Percentiles rank a stretch among this genome's conserved stretches.
Evolutionary conservation across 345 rosid species (phyloP).

Genomic region (Carallia brachiata): DNA sequence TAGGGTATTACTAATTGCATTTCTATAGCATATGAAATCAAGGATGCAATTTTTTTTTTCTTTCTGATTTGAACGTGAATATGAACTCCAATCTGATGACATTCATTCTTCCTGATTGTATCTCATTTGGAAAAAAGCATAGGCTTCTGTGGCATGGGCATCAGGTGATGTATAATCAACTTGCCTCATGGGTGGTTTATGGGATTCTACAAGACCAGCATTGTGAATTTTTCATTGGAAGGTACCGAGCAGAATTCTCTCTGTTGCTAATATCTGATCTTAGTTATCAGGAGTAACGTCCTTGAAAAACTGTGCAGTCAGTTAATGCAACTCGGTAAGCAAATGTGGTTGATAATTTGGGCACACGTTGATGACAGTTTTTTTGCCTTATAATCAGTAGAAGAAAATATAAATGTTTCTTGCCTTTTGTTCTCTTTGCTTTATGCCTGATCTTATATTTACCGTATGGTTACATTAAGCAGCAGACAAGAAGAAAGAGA

Average conservation of each 20-base stretch:
- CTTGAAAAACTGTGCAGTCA: no score
- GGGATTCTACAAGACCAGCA: constrained; percentile 97
- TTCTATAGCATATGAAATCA: neutral
- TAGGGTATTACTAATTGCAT: neutral
- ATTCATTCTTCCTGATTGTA: neutral
- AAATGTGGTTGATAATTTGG: no score
- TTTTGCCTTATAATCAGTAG: neutral
- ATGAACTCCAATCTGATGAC: constrained; percentile 4
- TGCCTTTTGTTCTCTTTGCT: neutral
- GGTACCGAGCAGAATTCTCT: constrained; percentile 35
- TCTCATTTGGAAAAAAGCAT: constrained; percentile 20
- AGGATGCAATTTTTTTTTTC: neutral
- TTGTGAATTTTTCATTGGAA: constrained; percentile 81
- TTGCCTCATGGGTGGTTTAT: constrained; percentile 94
- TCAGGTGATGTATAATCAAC: constrained; percentile 92
- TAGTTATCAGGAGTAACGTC: no score
- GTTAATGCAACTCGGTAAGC: no score
- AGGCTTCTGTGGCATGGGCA: constrained; percentile 99
- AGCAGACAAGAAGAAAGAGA: constrained; percentile 82
- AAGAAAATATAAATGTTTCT: neutral
- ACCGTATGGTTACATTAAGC: constrained; percentile 16
- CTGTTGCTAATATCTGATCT: no score
- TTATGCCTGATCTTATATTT: no score
- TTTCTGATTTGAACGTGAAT: no score
- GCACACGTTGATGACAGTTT: neutral